phyloP scores from a whole-genome alignment of 352 stramenopile species.

The Pythium chondricola region DNA sequence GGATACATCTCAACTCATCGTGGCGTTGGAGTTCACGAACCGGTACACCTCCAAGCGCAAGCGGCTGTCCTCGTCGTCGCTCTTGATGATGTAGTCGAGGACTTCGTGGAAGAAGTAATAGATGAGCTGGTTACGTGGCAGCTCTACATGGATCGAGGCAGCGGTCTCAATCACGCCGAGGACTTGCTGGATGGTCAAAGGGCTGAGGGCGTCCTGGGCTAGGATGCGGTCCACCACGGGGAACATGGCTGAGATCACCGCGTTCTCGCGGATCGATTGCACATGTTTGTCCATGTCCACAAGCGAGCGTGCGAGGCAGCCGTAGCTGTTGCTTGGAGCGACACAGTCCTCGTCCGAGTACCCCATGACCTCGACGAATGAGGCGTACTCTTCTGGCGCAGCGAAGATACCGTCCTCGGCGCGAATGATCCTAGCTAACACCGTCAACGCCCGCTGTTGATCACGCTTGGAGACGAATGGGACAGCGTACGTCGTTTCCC shows the following conservation, averaged over 20 bases:
- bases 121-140: slow-evolving; percentile 28
- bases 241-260: slow-evolving; percentile 36
- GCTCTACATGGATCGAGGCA: slow-evolving; percentile 6
- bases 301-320: slow-evolving; percentile 43
- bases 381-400: slow-evolving; percentile 32
- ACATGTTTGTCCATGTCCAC: slow-evolving; percentile 45
- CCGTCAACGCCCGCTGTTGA: slow-evolving; percentile 29
- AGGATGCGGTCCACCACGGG: slow-evolving; percentile 45
- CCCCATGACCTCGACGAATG: slow-evolving; percentile 38
- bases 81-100: slow-evolving; percentile 25
- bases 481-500: slow-evolving; percentile 28
- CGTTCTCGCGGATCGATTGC: slow-evolving; percentile 26
- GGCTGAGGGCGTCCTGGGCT: slow-evolving; percentile 40
- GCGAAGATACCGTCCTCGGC: slow-evolving; percentile 50
- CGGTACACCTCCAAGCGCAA: slow-evolving; percentile 25
- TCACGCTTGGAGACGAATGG: slow-evolving; percentile 25
- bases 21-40: slow-evolving; percentile 23
- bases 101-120: slow-evolving; percentile 25
- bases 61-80: slow-evolving; percentile 27
- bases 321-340: slow-evolving; percentile 38
- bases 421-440: slow-evolving; percentile 38
- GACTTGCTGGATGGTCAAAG: slow-evolving; percentile 32
- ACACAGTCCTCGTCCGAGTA: slow-evolving; percentile 40
- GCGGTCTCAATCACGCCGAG: slow-evolving; percentile 27
- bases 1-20: neutral